Evolutionary conservation across 179 eudicot genomes (phyloP), one percentile per base, ranked within the genome.

Genomic region (Carnegiea gigantea): DNA sequence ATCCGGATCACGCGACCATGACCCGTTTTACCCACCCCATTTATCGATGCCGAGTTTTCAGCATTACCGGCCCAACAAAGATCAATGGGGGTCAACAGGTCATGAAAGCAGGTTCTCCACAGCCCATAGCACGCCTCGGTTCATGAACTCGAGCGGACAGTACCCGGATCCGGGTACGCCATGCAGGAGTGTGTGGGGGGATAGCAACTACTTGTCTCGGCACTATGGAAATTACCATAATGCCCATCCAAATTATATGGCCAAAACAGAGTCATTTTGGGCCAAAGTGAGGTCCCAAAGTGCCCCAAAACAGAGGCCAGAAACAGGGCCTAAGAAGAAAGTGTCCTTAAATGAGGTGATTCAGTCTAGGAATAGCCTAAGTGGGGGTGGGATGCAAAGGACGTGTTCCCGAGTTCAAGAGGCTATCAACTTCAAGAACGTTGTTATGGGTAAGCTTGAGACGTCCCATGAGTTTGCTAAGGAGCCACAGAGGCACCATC

Each of bases 231-330:
- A 89, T 80, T 80, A 78, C 80, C 80, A 75, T 6, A 12, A 72
- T 7, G 49, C 14, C 51, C 79, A 70, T 64, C 99, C 99, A 1
- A 92, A 82, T 71, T 96, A 94, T 64, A 96, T 96, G 99, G 86
- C 95, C 0, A 92, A 89, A 49, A 96, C 98, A 2, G 86, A 87
- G 78, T 96, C 97, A 60, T 96, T 92, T 83, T 77, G 81, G 76
- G 95, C 96, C 6, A 96, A 96, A 73, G 78, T 92, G 70, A 87
- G 99, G 92, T 94, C 99, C 11, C 92, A 92, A 6, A 96, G 99
- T 65, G 97, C 96, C 15, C 99, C 99, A 4, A 96, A 85, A 64
- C 97, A 94, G 23, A 87, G 99, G 82, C 93, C 93, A 4, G 97
- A 90, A 38, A 26, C 76, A 17, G 88, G 90, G 75, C 73, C 89